Conservation (phyloP, 305 asterid genomes). For the Fraxinus angustifolia region DNA sequence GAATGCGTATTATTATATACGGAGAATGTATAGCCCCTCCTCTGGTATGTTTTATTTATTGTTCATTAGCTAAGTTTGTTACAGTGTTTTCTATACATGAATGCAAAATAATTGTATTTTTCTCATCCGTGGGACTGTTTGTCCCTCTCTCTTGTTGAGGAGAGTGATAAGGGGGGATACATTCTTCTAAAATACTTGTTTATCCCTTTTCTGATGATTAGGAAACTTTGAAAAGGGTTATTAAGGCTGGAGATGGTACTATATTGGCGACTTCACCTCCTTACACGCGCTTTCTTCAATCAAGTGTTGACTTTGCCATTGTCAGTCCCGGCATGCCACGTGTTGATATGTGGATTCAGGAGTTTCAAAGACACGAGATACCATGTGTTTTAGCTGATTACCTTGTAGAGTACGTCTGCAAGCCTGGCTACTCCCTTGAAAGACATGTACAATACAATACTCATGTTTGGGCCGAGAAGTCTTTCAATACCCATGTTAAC, state of each 20-base stretch:
- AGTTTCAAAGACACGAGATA: slow-evolving; percentile 68
- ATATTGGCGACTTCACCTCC: slow-evolving; percentile 90
- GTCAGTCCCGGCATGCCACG: slow-evolving; percentile 73
- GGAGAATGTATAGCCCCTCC: slow-evolving; percentile 96
- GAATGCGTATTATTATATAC: slow-evolving; percentile 64
- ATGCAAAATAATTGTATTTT: background rate
- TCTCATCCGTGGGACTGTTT: background rate
- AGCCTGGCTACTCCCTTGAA: slow-evolving; percentile 73
- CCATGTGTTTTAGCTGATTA: slow-evolving; percentile 81
- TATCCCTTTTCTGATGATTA: slow-evolving; percentile 22
- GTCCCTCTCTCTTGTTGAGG: background rate
- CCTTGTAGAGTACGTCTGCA: slow-evolving; percentile 89
- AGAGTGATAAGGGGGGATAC: background rate
- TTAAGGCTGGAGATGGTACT: slow-evolving; percentile 87
- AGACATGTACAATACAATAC: slow-evolving; percentile 75
- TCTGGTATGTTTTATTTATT: slow-evolving; percentile 43
- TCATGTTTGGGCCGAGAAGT: slow-evolving; percentile 67
- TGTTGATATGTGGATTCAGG: slow-evolving; percentile 81
- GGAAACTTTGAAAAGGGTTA: slow-evolving; percentile 82
- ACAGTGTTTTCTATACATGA: background rate
- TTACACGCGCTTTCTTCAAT: slow-evolving; percentile 62
- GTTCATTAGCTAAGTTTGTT: background rate
- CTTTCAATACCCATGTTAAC: slow-evolving; percentile 38
- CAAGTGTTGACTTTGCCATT: slow-evolving; percentile 68
- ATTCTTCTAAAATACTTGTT: background rate